Base-by-base conservation (phyloP, 768 basidiomycete species). In the Auricularia sp. region DNA sequence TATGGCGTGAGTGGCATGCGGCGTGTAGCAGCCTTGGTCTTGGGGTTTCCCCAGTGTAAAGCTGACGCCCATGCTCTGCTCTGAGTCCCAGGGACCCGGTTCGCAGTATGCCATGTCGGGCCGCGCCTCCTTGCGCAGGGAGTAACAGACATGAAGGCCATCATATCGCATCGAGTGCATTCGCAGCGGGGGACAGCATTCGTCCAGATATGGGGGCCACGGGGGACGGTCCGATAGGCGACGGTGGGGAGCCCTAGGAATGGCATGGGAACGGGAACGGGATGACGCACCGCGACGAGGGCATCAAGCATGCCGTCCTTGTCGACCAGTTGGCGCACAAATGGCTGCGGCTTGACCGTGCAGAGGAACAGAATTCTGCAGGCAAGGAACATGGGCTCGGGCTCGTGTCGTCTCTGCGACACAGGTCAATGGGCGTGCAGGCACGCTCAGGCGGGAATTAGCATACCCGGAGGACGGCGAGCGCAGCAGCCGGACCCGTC, bases 361-460 rank as follows among this genome's bases (percentile, higher is more conserved):
- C 80, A 80, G 29, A 93, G 80, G 71, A 92, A 93, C 8, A 93
- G 80, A 45, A 92, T 87, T 33, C 90, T 85, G 5, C 87, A 87
- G 2, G 86, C 77, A 45, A 92, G 83, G 75, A 92, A 92, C 65
- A 87, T 83, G 37, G 83, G 81, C 67, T 90, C 87, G 5, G 84
- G 56, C 24, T 59, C 56, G 8, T 29, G 34, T 14, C 56, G 56
- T 14, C 24, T 33, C 56, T 59, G 56, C 21, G 14, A 5, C 18
- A 6, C 14, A 14, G 6, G 47, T 5, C 18, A 51, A 6, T 6
- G 21, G 3, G 21, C 16, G 47, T 5, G 47, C 47, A 8, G 56
- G 16, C 54, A 21, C 54, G 54, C 0, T 11, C 14, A 21, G 10
- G n/a, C 13, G 54, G 14, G 54, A 21, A 56, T 56, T 21, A 14